These are phyloP conservation scores for Cercospora sp. DNA, from an alignment of 2,329 filamentous ascomycete genomes.

Conservation along the genomic window DNA sequence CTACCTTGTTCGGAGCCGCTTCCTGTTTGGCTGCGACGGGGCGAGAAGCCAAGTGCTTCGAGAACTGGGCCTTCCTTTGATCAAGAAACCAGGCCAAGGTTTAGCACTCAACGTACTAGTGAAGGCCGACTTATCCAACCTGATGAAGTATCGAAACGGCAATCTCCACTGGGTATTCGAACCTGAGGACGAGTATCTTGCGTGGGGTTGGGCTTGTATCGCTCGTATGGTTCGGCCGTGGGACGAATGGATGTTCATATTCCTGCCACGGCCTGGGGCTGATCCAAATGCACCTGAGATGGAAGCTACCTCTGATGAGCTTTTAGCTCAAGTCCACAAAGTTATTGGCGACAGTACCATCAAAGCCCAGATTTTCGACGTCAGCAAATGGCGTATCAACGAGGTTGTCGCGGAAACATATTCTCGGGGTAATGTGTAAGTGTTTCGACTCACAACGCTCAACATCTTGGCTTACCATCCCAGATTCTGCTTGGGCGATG, in stretches of 20 bases:
- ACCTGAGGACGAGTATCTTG: background rate
- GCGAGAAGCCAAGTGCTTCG: conserved; percentile 45
- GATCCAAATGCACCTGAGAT: conserved; percentile 21
- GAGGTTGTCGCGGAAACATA: conserved; percentile 59
- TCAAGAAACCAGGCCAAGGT: conserved; percentile 36
- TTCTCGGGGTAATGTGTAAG: conserved; percentile 41
- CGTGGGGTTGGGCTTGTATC: background rate
- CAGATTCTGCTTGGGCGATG: conserved; percentile 55
- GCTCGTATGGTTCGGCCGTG: conserved; percentile 60
- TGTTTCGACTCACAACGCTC: too few relatives aligned
- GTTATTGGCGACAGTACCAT: conserved; percentile 56
- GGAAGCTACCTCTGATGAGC: background rate
- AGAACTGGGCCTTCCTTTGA: conserved; percentile 48
- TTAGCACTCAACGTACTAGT: conserved; percentile 37
- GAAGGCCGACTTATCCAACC: conserved; percentile 51
- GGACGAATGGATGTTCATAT: conserved; percentile 53
- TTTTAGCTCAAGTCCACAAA: background rate
- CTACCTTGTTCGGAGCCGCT: too few relatives aligned
- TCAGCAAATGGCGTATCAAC: conserved; percentile 59
- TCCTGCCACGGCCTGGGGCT: conserved; percentile 28
- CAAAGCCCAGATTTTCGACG: conserved; percentile 49
- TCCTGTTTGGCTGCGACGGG: conserved; percentile 57
- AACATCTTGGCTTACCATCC: too few relatives aligned
- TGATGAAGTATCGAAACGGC: conserved; percentile 50
- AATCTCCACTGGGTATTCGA: conserved; percentile 58